These are phyloP conservation scores for Coriolopsis trogii DNA, from an alignment of 1,284 basidiomycete genomes.

Conservation along the genomic window DNA sequence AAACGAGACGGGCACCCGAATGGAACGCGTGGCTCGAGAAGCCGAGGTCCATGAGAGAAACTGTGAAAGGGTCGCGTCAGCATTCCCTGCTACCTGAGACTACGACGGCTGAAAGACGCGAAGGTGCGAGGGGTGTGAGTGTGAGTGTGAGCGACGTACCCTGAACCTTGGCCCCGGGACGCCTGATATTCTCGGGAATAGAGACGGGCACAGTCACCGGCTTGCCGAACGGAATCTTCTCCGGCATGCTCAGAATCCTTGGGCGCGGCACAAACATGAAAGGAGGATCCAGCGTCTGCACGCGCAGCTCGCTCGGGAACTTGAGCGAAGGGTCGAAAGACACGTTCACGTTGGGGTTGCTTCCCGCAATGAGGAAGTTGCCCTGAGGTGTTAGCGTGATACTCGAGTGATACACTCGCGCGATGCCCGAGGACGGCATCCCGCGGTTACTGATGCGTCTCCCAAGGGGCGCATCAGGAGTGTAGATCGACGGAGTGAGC, in stretches of 20 bases:
- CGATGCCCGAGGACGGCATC: constrained; percentile 48
- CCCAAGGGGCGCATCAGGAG: constrained; percentile 48
- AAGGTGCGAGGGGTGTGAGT: background rate
- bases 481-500: constrained; percentile 53
- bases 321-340: constrained; percentile 16
- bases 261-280: constrained; percentile 43
- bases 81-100: too few species aligned
- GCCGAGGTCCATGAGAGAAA: constrained; percentile 49
- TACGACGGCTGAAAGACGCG: too few species aligned
- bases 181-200: constrained; percentile 23
- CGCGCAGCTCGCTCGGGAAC: constrained; percentile 46
- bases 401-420: constrained; percentile 47
- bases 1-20: constrained; percentile 47
- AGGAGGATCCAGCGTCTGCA: constrained; percentile 49
- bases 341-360: constrained; percentile 46
- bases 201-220: constrained; percentile 38
- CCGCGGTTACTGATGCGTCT: constrained; percentile 48
- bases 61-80: constrained; percentile 19
- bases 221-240: constrained; percentile 41
- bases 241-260: constrained; percentile 36
- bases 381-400: constrained; percentile 43
- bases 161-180: background rate
- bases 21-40: constrained; percentile 52
- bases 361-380: constrained; percentile 50
- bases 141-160: background rate